phyloP scores from a whole-genome alignment of 768 basidiomycete species.

The Calocera viscosa region DNA sequence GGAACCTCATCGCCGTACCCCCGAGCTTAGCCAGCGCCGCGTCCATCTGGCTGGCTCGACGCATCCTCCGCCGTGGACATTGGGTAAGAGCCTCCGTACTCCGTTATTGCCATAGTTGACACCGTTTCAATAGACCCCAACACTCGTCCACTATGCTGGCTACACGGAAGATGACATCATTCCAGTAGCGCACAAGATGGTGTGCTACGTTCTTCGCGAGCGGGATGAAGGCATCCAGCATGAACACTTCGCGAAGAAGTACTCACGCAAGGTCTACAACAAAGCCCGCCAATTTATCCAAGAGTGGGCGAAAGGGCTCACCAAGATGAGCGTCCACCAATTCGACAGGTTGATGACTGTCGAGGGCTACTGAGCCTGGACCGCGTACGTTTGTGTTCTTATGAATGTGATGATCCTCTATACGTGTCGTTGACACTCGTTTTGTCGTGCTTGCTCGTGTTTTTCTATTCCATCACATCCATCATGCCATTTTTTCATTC shows the following conservation, averaged over 20 bases:
- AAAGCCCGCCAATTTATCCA: background rate
- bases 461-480: background rate
- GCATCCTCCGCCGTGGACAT: conserved; percentile 62
- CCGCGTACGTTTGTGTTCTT: background rate
- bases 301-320: background rate
- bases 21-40: conserved; percentile 76
- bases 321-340: background rate
- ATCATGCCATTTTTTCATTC: background rate
- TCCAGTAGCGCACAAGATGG: conserved; percentile 72
- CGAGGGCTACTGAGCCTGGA: background rate
- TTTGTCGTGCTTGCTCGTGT: background rate
- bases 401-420: conserved; percentile 1
- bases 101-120: conserved; percentile 6
- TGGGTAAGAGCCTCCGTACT: conserved; percentile 56
- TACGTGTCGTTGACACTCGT: conserved; percentile 5
- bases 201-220: conserved; percentile 59
- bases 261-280: conserved; percentile 51
- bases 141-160: conserved; percentile 75
- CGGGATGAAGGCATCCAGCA: conserved; percentile 45
- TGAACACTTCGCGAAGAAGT: conserved; percentile 78
- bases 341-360: background rate
- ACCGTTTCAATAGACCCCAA: conserved; percentile 47
- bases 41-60: conserved; percentile 71
- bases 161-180: conserved; percentile 70
- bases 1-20: conserved; percentile 56